These are phyloP conservation scores for Colletotrichum sojae DNA, from an alignment of 2,329 filamentous ascomycete species.

Conservation along the genomic window DNA sequence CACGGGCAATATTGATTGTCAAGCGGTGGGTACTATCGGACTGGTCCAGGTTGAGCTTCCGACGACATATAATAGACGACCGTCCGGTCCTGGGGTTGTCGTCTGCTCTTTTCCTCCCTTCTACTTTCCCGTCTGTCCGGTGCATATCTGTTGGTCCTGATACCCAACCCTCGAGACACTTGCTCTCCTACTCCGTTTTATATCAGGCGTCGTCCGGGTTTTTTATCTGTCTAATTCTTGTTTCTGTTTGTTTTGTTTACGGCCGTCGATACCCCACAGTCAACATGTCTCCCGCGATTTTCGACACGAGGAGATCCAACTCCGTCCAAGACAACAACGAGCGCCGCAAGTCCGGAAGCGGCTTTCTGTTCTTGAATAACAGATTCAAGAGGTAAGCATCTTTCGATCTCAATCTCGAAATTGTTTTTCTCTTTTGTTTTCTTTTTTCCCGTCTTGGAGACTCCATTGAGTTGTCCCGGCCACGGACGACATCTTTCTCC, in stretches of 20 bases:
- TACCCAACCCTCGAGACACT: constrained; percentile 14
- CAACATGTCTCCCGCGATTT: constrained; percentile 38
- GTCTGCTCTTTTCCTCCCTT: neutral
- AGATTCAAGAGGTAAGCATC: constrained; percentile 37
- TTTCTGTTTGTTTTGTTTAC: constrained; percentile 16
- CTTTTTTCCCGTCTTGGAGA: neutral
- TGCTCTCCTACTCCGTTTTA: constrained; percentile 13
- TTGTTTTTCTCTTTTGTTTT: constrained; percentile 24
- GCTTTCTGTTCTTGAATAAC: constrained; percentile 40
- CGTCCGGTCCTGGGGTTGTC: constrained; percentile 22
- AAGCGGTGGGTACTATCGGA: constrained; percentile 20
- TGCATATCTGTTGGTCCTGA: constrained; percentile 24
- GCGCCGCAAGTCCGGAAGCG: constrained; percentile 36
- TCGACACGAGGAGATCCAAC: constrained; percentile 30
- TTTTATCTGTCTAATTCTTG: constrained; percentile 14
- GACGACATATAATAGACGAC: constrained; percentile 38
- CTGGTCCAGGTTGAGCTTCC: constrained; percentile 18
- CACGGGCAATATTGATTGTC: constrained; percentile 12
- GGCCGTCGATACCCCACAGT: constrained; percentile 35
- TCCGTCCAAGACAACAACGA: constrained; percentile 26
- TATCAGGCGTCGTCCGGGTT: constrained; percentile 20
- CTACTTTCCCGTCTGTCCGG: constrained; percentile 12
- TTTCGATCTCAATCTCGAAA: neutral
- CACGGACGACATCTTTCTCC: neutral
- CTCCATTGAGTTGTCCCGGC: constrained; percentile 26